A percentile compares a stretch with the other conserved stretches of the same genome.
phyloP scores from a whole-genome alignment of 495 filamentous ascomycete genomes.

The Pseudevernia furfuracea region DNA sequence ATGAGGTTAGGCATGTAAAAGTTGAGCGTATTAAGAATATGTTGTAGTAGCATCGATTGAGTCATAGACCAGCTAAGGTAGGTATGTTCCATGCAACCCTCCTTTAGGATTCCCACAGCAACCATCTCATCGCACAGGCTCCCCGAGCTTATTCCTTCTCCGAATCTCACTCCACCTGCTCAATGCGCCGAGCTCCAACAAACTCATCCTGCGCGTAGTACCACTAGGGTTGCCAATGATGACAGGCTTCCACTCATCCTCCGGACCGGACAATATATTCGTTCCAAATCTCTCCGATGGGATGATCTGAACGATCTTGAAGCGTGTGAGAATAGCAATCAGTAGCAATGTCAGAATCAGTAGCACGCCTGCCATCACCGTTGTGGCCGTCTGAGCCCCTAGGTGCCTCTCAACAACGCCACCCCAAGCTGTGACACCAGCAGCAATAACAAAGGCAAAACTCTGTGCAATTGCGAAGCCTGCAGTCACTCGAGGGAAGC shows the following conservation, averaged over 20 bases:
- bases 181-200: slow-evolving; percentile 56
- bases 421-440: slow-evolving; percentile 54
- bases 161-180: slow-evolving; percentile 65
- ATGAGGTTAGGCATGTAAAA: not conserved
- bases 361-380: slow-evolving; percentile 54
- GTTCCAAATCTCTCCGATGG: slow-evolving; percentile 35
- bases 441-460: slow-evolving; percentile 56
- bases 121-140: not conserved
- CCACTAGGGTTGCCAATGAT: slow-evolving; percentile 61
- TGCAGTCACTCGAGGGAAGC: slow-evolving; percentile 61
- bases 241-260: slow-evolving; percentile 56
- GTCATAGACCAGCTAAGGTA: not conserved
- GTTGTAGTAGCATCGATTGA: not conserved
- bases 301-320: slow-evolving; percentile 58
- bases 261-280: slow-evolving; percentile 35
- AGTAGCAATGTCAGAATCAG: slow-evolving; percentile 55
- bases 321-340: slow-evolving; percentile 50
- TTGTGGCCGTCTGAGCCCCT: slow-evolving; percentile 58
- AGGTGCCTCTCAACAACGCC: slow-evolving; percentile 52
- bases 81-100: not conserved
- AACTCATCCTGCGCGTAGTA: slow-evolving; percentile 55
- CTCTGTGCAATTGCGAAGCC: slow-evolving; percentile 63
- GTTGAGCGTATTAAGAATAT: not conserved
- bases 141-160: slow-evolving; percentile 49
- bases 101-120: not conserved